Evolutionary conservation across 2,329 filamentous ascomycete genomes (phyloP), one percentile per base, ranked within the genome.

Genomic region (Aspergillus fischeri): DNA sequence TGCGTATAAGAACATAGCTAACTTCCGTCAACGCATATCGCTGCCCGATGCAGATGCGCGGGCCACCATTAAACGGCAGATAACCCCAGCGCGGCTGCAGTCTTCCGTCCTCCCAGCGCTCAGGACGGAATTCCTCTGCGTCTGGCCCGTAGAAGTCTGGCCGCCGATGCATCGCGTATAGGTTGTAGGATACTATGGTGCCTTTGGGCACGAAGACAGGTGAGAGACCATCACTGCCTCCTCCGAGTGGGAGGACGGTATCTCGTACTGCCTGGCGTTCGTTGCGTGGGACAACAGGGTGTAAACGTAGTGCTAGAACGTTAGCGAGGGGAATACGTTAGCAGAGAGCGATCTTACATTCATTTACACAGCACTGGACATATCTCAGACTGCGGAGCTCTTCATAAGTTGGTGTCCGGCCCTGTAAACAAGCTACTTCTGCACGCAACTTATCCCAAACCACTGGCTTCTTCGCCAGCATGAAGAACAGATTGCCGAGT

Each of bases 81-180:
- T 65, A 72, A 14, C 73, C 71, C 75, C 77, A 79, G 0, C 63
- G 56, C 10, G 63, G 62, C 14, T 38, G 32, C 14, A 38, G 14
- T 24, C 58, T 58, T 47, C 60, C 53, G 52, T 64, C 61, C 32
- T 61, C 61, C 63, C 63, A 65, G 28, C 61, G 58, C 24, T 52
- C 55, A 2, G 52, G 32, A 7, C 32, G 32, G 32, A 48, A 21
- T 38, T 38, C 14, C 1, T 38, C 32, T 7, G 32, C 32, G 5
- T 35, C 32, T 7, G 14, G 32, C 1, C 32, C 32, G 32, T 35
- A 35, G 14, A 35, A 17, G 14, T 17, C 32, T 0, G 32, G 4
- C 32, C 32, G 32, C 6, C 14, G 32, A 17, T 35, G 32, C 32
- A 35, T 35, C 3, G 14, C 32, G 14, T 17, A 35, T 0, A 17